These are phyloP conservation scores for Candida hispaniensis DNA, from an alignment of 805 yeast genomes.

Conservation along the genomic window DNA sequence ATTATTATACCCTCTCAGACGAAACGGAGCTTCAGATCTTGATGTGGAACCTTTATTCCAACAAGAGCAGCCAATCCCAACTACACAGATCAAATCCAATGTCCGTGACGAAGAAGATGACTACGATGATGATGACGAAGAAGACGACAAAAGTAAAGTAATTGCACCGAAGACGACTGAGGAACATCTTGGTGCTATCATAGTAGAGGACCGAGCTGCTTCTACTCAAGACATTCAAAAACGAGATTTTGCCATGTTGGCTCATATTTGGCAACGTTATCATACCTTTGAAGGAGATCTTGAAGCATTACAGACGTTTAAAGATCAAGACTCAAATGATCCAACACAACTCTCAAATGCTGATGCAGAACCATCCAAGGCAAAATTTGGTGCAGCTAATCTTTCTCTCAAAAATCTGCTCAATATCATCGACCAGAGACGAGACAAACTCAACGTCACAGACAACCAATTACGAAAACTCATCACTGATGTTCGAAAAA, in stretches of 20 bases:
- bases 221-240: conserved; percentile 18
- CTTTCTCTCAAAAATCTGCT: conserved; percentile 70
- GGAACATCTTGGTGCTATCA: conserved; percentile 2
- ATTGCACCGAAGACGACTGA: too few species aligned
- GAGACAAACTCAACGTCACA: conserved; percentile 60
- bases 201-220: conserved; percentile 12
- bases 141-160: conserved; percentile 21
- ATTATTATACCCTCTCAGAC: conserved; percentile 22
- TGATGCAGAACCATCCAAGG: conserved; percentile 18
- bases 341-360: conserved; percentile 2
- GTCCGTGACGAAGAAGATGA: conserved; percentile 28
- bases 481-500: conserved; percentile 86
- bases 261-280: conserved; percentile 46
- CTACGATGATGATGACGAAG: conserved; percentile 32
- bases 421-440: conserved; percentile 62
- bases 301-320: conserved; percentile 65
- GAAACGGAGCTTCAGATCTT: conserved; percentile 11
- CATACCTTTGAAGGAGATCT: conserved; percentile 58
- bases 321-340: conserved; percentile 51
- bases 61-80: conserved; percentile 1
- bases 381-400: conserved; percentile 61
- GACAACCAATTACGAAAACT: conserved; percentile 77
- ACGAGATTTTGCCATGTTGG: conserved; percentile 18
- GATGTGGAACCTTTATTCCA: conserved; percentile 5
- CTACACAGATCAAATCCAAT: conserved; percentile 3